Base-by-base conservation (phyloP, 805 yeast species). In the Cyberlindnera subsufficiens region DNA sequence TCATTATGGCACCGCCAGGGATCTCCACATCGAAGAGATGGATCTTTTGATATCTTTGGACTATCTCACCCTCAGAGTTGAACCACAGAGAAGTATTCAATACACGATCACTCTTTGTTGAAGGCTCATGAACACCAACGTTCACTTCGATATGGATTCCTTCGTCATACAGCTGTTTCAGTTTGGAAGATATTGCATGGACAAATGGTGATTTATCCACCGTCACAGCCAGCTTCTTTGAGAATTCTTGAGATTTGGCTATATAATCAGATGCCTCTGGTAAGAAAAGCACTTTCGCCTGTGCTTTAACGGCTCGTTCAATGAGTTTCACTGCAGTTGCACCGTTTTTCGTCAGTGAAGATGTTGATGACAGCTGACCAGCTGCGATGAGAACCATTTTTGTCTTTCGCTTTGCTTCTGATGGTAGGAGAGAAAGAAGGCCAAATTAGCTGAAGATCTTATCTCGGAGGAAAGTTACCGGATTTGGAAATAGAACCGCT, bases 181-280 rank as follows among this genome's bases (percentile, higher is more conserved):
- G 58, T 74, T 74, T 15, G 54, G 49, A 42, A 69, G 78, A 38
- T 82, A 38, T 56, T 45, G 37, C 71, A 53, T 51, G 74, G 77
- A 51, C 67, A 68, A 50, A 64, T 37, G 66, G 60, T 14, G 74
- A 61, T 38, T 66, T 57, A 2, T 66, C 63, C 22, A 72, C 67
- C 13, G 73, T 45, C 33, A 68, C 57, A 0, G 83, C 88, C n/a
- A 91, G 64, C 22, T 66, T 51, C 40, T 90, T 1, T 54, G 60
- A 2, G 90, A 82, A 55, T 78, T 77, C 40, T 77, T 47, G 46
- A 1, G 59, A 54, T 19, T 52, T 69, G 5, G 96, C 82, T 32
- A 91, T 72, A 60, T 88, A 91, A 60, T 91, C 98, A 5, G 93
- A 74, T 0, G 98, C 98, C 60, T 91, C 99, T 2, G 98, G 98